Evolutionary conservation across 225 moss, liverwort and hornwort genomes (phyloP), one percentile per base, ranked within the genome.

Genomic region (Sphagnum contortum): DNA sequence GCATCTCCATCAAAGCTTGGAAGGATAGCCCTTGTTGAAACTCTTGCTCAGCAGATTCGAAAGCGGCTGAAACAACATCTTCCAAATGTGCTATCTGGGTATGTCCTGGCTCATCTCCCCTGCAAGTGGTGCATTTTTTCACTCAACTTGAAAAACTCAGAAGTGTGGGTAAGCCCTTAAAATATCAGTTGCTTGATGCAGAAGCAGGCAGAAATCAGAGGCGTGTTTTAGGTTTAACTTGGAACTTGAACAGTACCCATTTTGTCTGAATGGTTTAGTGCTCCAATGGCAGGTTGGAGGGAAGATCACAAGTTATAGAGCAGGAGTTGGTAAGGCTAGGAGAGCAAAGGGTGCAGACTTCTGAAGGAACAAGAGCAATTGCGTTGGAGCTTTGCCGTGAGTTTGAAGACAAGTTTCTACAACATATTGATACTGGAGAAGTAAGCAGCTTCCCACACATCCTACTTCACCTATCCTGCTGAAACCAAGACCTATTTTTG

Each of bases 371-470:
- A 60, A 89, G 95, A 62, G 90, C 95, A 12, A 81, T 96, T 71
- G 92, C 95, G 9, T 76, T 96, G 58, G 95, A 96, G 72, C 86
- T 96, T 70, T 96, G 95, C 73, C 84, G 95, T 13, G 95, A 96
- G 71, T 96, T 96, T 69, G 95, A 96, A 72, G 95, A 96, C 79
- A 88, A 72, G 72, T 92, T 96, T 71, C 83, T 96, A 9, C 84
- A 88, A 65, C 92, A 92, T 57, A 85, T 96, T 14, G 64, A 90
- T 14, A 92, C 95, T 56, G 95, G 95, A 67, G 95, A 96, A 88
- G 95, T 96, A 72, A 47, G 29, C 29, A 29, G 29, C 29, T 29
- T 29, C 29, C 29, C 29, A 29, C 29, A 29, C 29, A 29, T 29
- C 29, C 29, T 29, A 29, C 29, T 29, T 29, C 29, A 29, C 29